Evolutionary conservation across 352 stramenopile species (phyloP), one percentile per base, ranked within the genome.

Genomic region (Phytophthora quininea): DNA sequence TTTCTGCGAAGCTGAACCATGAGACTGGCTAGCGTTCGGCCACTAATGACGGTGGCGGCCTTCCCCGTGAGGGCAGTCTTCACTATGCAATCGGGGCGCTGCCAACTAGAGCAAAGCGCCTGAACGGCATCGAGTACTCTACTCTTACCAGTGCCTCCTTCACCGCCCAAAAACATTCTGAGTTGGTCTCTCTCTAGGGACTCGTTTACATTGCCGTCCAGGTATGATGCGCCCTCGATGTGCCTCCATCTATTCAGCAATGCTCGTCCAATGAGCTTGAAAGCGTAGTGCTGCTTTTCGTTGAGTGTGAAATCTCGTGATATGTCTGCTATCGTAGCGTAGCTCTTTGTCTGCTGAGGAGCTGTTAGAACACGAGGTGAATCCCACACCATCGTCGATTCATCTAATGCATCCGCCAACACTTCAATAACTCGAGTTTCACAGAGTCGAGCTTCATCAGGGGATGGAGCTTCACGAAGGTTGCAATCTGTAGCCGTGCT

Each of bases 371-470:
- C 40, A 47, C 6, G 40, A 47, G 10, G 9, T 6, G 40, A 27
- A n/a, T 47, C 19, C 40, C 12, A 47, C 6, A n/a, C 40, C 10
- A 47, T 47, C 9, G 9, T 19, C 4, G 12, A 8, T 27, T 15
- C 10, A 6, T 9, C 10, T 24, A 47, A 24, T 47, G 40, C 40
- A 47, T 47, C 40, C 12, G 10, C 0, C 4, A 3, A 6, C 12
- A 47, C 9, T 14, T 47, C 40, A 14, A 47, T 14, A 6, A 47
- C 40, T 47, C 19, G n/a, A 40, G 48, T 48, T 7, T 87, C 35
- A 40, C 35, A 40, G 10, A 11, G 6, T 40, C 6, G 35, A 40
- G 10, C 35, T 40, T 6, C 35, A 40, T 11, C 35, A 11, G 35
- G 10, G 10, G 35, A 40, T 11, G 10, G 10, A 11, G 35, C 10